Conservation (phyloP, 2,329 filamentous ascomycete genomes). For the Dothistroma septosporum region DNA sequence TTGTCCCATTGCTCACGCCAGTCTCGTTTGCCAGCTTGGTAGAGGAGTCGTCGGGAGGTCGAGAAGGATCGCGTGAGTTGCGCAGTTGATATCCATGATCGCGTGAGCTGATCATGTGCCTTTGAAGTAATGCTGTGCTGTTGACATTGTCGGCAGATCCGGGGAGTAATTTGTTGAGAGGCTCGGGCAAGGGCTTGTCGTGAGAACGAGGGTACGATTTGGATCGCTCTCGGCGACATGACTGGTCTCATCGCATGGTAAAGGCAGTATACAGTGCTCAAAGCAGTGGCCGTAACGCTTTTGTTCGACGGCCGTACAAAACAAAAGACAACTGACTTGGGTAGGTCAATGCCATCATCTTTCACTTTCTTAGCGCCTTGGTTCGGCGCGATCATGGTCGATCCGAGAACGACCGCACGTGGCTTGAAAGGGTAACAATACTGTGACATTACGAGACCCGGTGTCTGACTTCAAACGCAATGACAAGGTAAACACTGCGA, state of each 20-base stretch:
- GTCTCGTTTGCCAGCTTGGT: slow-evolving; percentile 28
- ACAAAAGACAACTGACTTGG: neutral
- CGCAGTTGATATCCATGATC: slow-evolving; percentile 15
- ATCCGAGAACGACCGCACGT: neutral
- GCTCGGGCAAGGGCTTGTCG: slow-evolving; percentile 4
- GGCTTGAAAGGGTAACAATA: too few relatives aligned
- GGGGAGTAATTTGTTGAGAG: slow-evolving; percentile 7
- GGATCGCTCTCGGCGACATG: slow-evolving; percentile 16
- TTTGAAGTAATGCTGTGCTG: neutral
- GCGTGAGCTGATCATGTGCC: neutral
- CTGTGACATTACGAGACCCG: too few relatives aligned
- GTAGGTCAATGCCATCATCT: neutral
- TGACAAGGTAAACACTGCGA: too few relatives aligned
- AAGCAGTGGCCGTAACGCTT: neutral
- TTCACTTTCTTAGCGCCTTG: neutral
- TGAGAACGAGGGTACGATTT: slow-evolving; percentile 10
- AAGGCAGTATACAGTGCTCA: neutral
- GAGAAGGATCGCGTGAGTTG: slow-evolving; percentile 7
- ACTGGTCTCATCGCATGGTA: slow-evolving; percentile 27
- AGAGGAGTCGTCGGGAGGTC: slow-evolving; percentile 3
- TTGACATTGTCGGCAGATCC: slow-evolving; percentile 27
- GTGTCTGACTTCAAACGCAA: too few relatives aligned
- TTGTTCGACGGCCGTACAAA: neutral
- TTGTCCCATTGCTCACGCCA: slow-evolving; percentile 27
- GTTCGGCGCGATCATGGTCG: neutral